Evolutionary conservation across 345 rosid species (phyloP), one percentile per base, ranked within the genome.

Genomic region (Syzygium aqueum): DNA sequence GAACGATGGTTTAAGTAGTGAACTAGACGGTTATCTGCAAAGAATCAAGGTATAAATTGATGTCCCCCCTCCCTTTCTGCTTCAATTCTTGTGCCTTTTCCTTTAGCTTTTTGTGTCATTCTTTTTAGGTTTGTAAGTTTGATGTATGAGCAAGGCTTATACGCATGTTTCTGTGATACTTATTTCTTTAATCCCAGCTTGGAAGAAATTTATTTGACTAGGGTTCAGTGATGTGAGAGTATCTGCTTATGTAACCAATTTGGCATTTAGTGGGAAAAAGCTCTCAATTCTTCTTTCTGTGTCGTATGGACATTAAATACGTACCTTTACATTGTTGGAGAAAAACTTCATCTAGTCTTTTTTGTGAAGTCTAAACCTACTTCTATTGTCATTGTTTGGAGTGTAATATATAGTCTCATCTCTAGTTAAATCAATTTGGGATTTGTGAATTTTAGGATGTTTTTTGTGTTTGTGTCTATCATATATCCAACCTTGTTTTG

Each of bases 11-110:
- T 61, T 89, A 77, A 88, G 94, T 87, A 89, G 87, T 61, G 98
- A 96, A 90, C 93, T 94, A 90, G 97, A 95, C 87, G 90, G 92
- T 88, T 96, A 90, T 92, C 88, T 95, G 33, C 92, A 87, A 87
- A 91, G 91, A 91, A 92, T 98, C 91, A 94, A 96, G 99, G 99
- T 95, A 92, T 87, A 49, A 77, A 23, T 88, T 37, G 56, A 77
- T 78, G 65, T 57, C 53, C 13, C 54, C 51, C 23, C 53, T n/a
- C 83, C 87, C 10, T 43, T 30, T 37, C 43, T 14, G 51, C 28
- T 57, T 30, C 6, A 40, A 17, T 82, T 21, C 43, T n/a, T 27
- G n/a, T 33, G 63, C 52, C 37, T 5, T 83, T 50, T 84, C 53
- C 28, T 54, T 28, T 78, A n/a, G 51, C 73, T 51, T 27, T 30